Base-by-base conservation (phyloP, 805 yeast species). In the Cyberlindnera galapagoensis region DNA sequence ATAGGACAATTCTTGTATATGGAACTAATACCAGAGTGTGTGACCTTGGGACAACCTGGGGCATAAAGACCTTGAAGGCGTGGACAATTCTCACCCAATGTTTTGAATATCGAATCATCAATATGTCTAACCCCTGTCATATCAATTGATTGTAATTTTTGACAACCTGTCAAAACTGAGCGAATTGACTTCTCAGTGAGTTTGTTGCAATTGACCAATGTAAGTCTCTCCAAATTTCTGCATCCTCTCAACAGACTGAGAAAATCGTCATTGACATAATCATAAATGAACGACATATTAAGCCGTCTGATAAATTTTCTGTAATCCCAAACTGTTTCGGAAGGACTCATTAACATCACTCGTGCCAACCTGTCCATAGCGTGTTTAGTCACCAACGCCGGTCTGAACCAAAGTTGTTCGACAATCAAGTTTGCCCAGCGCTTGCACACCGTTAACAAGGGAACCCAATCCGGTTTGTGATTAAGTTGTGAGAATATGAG, bases 21-120 rank as follows among this genome's bases (percentile, higher is more conserved):
- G 22, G 59, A 57, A 20, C 72, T 47, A 9, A 90, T 67, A 2
- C 90, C 82, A 4, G 51, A 60, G 40, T 82, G 83, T 6, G 81
- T 65, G 4, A 90, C 78, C n/a, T 63, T 58, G 22, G 72, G 73
- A 36, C 96, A 87, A 6, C 83, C 84, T 2, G 95, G 88, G 0
- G 92, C 92, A 53, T 87, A 88, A 28, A 88, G 63, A 1, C 96
- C 96, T 59, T 90, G 97, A 27, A 90, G 64, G 28, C 90, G 62
- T 22, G 73, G 70, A 56, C 96, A 88, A 47, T 74, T 68, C 7
- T 52, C 51, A 3, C 95, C 86, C 42, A 90, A 64, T 6, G 82
- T 74, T 18, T 58, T 44, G 37, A 86, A 74, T 5, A 87, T 75
- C 26, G 69, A 75, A 60, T 88, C 96, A n/a, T 69, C 62, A 18